phyloP scores from a whole-genome alignment of 2,329 filamentous ascomycete species.

The Botryosphaeria dothidea region DNA sequence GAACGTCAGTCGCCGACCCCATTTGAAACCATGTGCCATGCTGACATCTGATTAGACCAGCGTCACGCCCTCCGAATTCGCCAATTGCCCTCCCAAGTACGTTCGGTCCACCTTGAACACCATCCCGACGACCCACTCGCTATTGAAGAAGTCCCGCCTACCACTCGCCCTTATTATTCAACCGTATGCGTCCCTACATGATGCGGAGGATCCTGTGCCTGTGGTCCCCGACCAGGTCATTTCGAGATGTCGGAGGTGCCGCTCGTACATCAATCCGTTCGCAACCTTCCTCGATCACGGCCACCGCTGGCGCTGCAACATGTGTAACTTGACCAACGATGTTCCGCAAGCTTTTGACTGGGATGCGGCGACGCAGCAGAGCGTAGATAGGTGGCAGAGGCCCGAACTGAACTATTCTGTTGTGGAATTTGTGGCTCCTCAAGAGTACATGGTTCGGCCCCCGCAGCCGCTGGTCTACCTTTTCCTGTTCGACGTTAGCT shows the following conservation, averaged over 20 bases:
- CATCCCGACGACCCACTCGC: conserved; percentile 85
- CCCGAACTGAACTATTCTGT: conserved; percentile 95
- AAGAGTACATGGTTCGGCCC: conserved; percentile 99
- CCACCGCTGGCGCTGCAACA: conserved; percentile 98
- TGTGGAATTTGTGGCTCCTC: conserved; percentile 94
- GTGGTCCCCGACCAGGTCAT: conserved; percentile 97
- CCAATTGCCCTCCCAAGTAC: conserved; percentile 92
- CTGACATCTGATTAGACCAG: conserved; percentile 65
- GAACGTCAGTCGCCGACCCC: conserved; percentile 61
- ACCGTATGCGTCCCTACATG: conserved; percentile 89
- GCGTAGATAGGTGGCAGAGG: conserved; percentile 87
- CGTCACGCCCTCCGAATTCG: conserved; percentile 84
- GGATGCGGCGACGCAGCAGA: conserved; percentile 90
- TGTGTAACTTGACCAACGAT: conserved; percentile 98
- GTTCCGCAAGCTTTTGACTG: conserved; percentile 99
- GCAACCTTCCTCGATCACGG: conserved; percentile 96
- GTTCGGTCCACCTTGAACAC: conserved; percentile 94
- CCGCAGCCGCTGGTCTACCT: conserved; percentile 94
- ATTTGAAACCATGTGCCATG: conserved; percentile 17
- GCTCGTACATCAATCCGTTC: conserved; percentile 97
- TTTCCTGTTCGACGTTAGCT: conserved; percentile 94
- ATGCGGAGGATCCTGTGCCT: conserved; percentile 86
- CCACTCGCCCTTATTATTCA: conserved; percentile 96
- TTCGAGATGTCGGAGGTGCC: conserved; percentile 89
- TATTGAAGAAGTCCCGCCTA: conserved; percentile 95